Conservation (phyloP, 306 rosid species). For the Vicia faba region DNA sequence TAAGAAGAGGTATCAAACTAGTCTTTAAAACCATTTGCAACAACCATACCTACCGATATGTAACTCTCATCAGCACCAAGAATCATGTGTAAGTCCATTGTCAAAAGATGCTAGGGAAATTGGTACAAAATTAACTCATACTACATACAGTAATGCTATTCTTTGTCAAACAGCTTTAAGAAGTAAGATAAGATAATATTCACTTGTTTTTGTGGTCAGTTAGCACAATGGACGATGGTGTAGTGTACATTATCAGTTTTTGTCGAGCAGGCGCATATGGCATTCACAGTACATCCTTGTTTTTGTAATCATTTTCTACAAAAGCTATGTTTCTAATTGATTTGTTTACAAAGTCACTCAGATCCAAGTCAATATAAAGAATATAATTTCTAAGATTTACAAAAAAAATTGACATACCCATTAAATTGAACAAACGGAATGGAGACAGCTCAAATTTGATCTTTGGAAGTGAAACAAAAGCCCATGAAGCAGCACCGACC, state of each 20-base stretch:
- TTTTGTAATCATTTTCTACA: constrained; percentile 15
- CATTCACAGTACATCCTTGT: constrained; percentile 10
- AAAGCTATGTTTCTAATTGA: constrained; percentile 2
- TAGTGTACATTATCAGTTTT: not conserved
- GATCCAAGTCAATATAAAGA: constrained; percentile 6
- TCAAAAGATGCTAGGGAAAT: not conserved
- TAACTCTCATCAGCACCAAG: constrained; percentile 8
- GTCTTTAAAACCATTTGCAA: not conserved
- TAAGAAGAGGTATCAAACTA: not conserved
- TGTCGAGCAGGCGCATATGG: not conserved
- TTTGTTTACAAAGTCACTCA: constrained; percentile 16
- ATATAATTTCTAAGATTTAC: constrained; percentile 4
- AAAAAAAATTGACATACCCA: constrained; percentile 65
- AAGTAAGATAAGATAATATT: constrained; percentile 7
- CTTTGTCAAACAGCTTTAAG: not conserved
- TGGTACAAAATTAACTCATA: not conserved
- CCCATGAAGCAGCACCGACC: constrained; percentile 99
- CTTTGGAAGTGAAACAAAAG: constrained; percentile 97
- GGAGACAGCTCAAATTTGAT: constrained; percentile 95
- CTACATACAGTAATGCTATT: not conserved
- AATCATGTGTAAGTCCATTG: not conserved
- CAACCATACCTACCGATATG: not conserved
- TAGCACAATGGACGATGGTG: not conserved
- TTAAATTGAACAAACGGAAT: constrained; percentile 92
- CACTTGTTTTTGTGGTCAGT: constrained; percentile 4